Conservation (phyloP, 306 rosid species). For the Potentilla sterilis region DNA sequence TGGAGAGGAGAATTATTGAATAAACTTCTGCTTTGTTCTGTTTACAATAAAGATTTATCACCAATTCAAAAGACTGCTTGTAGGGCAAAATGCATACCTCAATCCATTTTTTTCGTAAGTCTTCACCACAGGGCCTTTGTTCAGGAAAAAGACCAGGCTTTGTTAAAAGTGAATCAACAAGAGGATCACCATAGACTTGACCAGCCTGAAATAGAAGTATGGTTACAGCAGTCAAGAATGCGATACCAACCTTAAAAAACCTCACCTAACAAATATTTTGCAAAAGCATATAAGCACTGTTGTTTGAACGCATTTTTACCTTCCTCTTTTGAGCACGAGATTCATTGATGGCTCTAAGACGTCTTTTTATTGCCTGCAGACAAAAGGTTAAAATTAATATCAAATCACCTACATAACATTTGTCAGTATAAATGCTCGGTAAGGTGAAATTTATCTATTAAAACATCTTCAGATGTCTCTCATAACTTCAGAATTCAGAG, state of each 20-base stretch:
- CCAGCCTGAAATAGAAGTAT: conserved; percentile 76
- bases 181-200: conserved; percentile 88
- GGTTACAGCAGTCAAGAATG: conserved; percentile 28
- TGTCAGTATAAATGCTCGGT: background rate
- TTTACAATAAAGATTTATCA: background rate
- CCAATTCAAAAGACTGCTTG: background rate
- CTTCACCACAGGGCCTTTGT: conserved; percentile 70
- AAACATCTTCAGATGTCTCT: conserved; percentile 13
- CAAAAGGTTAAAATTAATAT: conserved; percentile 9
- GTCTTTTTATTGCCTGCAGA: conserved; percentile 77
- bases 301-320: conserved; percentile 37
- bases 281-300: background rate
- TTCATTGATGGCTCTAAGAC: conserved; percentile 88
- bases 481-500: conserved; percentile 21
- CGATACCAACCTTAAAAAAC: conserved; percentile 3
- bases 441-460: conserved; percentile 13
- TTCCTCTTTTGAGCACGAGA: conserved; percentile 95
- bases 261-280: background rate
- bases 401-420: background rate
- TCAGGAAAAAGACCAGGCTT: conserved; percentile 84
- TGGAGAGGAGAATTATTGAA: background rate
- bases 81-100: conserved; percentile 51
- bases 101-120: conserved; percentile 83
- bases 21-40: background rate
- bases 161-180: conserved; percentile 71